A percentile compares a stretch with the other conserved stretches of the same genome.
phyloP scores from a whole-genome alignment of 1,284 basidiomycete genomes.

The Trametes hirsuta region DNA sequence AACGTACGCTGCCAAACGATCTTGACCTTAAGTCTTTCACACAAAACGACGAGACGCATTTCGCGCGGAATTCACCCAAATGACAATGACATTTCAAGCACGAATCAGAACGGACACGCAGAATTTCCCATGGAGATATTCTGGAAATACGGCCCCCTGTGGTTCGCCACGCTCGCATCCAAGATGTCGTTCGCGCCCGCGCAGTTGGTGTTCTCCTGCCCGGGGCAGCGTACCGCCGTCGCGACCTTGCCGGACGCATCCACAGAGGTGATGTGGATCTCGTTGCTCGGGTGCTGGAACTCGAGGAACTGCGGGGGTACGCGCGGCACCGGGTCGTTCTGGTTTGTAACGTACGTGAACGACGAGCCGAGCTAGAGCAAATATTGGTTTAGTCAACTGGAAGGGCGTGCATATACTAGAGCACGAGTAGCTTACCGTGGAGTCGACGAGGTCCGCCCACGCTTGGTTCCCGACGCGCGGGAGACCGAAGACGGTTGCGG shows the following conservation, averaged over 20 bases:
- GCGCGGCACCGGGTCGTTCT: conserved; percentile 40
- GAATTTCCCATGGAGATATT: conserved; percentile 22
- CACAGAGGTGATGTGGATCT: conserved; percentile 40
- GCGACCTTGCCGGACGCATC: conserved; percentile 29
- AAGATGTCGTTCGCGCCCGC: conserved; percentile 26
- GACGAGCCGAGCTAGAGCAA: conserved; percentile 20
- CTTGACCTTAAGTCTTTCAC: too few relatives aligned
- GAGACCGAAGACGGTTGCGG: conserved; percentile 19
- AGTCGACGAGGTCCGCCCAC: conserved; percentile 50
- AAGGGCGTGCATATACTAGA: too few relatives aligned
- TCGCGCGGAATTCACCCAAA: too few relatives aligned
- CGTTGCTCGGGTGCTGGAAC: conserved; percentile 40
- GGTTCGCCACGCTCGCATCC: conserved; percentile 25
- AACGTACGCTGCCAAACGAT: too few relatives aligned
- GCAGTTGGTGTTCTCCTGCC: conserved; percentile 36
- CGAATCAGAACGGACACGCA: conserved; percentile 14
- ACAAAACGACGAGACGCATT: too few relatives aligned
- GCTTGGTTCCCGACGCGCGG: conserved; percentile 47
- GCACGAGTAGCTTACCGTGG: conserved; percentile 13
- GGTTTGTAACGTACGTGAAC: conserved; percentile 39
- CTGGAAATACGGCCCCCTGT: conserved; percentile 28
- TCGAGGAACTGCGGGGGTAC: conserved; percentile 38
- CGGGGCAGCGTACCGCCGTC: conserved; percentile 30
- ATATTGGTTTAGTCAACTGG: too few relatives aligned
- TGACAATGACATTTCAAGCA: background rate